phyloP scores from a whole-genome alignment of 2,329 filamentous ascomycete genomes.

The Didymellaceae sp. region DNA sequence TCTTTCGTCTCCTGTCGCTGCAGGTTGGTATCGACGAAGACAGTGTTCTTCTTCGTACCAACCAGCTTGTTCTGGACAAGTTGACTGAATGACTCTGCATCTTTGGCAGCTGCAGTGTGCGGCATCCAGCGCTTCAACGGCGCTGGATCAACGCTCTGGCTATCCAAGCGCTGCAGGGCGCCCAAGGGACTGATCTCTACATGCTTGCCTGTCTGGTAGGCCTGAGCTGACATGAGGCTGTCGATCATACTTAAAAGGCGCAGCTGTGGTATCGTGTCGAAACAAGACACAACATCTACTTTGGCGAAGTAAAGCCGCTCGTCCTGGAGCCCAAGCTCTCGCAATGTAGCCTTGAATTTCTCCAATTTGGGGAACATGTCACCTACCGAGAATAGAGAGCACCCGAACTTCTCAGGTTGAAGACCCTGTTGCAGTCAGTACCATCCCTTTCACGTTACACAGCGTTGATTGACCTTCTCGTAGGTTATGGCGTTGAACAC shows the following conservation, averaged over 20 bases:
- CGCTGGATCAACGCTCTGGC: constrained; percentile 39
- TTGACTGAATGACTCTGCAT: constrained; percentile 42
- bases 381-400: constrained; percentile 79
- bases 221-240: constrained; percentile 60
- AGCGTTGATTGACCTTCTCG: constrained; percentile 66
- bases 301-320: constrained; percentile 82
- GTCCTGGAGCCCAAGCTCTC: constrained; percentile 39
- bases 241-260: constrained; percentile 72
- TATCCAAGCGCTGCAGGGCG: constrained; percentile 41
- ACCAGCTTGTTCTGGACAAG: constrained; percentile 40
- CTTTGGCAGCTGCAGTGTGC: constrained; percentile 43
- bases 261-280: constrained; percentile 91
- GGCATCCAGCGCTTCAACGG: constrained; percentile 51
- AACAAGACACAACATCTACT: constrained; percentile 88
- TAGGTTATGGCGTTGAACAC: constrained; percentile 78
- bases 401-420: constrained; percentile 69
- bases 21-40: constrained; percentile 76
- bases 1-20: constrained; percentile 64
- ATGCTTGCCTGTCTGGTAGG: constrained; percentile 77
- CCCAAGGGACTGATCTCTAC: constrained; percentile 68
- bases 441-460: not conserved
- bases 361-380: constrained; percentile 80
- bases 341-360: constrained; percentile 65
- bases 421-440: constrained; percentile 32
- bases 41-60: constrained; percentile 61